Evolutionary conservation across 2,329 filamentous ascomycete genomes (phyloP).

Genomic region (Xylariaceae sp.): DNA sequence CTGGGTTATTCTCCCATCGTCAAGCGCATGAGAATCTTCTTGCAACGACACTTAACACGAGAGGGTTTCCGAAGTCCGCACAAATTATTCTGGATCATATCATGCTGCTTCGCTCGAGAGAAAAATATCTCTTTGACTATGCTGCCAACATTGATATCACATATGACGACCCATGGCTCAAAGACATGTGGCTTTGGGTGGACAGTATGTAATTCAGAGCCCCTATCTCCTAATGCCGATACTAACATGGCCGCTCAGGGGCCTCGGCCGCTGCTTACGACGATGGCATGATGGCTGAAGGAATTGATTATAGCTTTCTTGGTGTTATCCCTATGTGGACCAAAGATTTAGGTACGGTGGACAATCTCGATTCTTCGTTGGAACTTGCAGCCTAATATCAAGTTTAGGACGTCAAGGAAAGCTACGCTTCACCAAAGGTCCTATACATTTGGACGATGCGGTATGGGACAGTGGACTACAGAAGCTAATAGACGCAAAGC

Average conservation of each 20-base stretch:
- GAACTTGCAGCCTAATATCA: conserved; percentile 14
- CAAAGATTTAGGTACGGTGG: conserved; percentile 55
- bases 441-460: conserved; percentile 41
- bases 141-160: conserved; percentile 61
- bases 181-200: conserved; percentile 73
- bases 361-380: conserved; percentile 9
- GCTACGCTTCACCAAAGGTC: conserved; percentile 43
- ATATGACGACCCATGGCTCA: conserved; percentile 66
- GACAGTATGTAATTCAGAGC: conserved; percentile 43
- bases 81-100: conserved; percentile 50
- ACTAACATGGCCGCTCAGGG: conserved; percentile 35
- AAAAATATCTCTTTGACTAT: conserved; percentile 60
- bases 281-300: conserved; percentile 63
- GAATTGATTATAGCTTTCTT: conserved; percentile 68
- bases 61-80: conserved; percentile 45
- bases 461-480: conserved; percentile 59
- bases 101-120: conserved; percentile 55
- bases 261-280: conserved; percentile 59
- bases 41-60: conserved; percentile 38
- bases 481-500: conserved; percentile 59
- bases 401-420: conserved; percentile 42
- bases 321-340: conserved; percentile 69
- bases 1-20: conserved; percentile 43
- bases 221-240: not conserved
- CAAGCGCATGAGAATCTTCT: conserved; percentile 54